Evolutionary conservation across 768 basidiomycete species (phyloP).

Genomic region (Strobilomyces echinocephalus): DNA sequence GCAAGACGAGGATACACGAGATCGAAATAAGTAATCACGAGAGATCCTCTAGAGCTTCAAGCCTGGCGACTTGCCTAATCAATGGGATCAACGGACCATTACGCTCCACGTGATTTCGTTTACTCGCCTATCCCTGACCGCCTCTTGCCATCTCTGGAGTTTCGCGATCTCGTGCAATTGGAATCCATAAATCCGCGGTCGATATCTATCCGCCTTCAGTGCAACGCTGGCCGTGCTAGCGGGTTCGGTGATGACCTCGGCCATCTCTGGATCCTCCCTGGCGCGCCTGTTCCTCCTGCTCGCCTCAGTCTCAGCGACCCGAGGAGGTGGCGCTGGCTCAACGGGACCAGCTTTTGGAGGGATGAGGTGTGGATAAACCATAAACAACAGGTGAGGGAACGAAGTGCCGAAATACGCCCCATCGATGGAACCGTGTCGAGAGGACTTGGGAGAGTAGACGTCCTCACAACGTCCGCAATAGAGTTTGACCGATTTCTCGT

Average conservation of each 20-base stretch:
- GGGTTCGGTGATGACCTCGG: slow-evolving; percentile 57
- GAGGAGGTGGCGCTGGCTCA: slow-evolving; percentile 30
- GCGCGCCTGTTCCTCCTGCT: slow-evolving; percentile 43
- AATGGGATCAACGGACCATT: slow-evolving; percentile 4
- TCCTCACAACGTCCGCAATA: slow-evolving; percentile 99
- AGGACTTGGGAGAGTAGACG: slow-evolving; percentile 96
- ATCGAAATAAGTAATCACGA: slow-evolving; percentile 15
- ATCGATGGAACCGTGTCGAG: slow-evolving; percentile 94
- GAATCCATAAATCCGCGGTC: slow-evolving; percentile 95
- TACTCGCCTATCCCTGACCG: slow-evolving; percentile 72
- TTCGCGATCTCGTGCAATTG: slow-evolving; percentile 92
- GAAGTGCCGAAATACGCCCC: slow-evolving; percentile 99
- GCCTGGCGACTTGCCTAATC: slow-evolving; percentile 43
- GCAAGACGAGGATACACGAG: slow-evolving; percentile 1
- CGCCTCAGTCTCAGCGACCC: slow-evolving; percentile 27
- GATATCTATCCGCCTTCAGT: slow-evolving; percentile 85
- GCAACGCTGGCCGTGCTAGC: slow-evolving; percentile 80
- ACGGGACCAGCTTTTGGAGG: slow-evolving; percentile 69
- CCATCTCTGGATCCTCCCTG: slow-evolving; percentile 47
- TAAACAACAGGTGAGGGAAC: slow-evolving; percentile 94
- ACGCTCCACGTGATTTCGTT: not conserved
- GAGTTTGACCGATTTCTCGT: slow-evolving; percentile 97
- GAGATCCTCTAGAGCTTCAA: slow-evolving; percentile 44
- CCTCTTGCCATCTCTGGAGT: slow-evolving; percentile 94
- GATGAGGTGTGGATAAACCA: slow-evolving; percentile 92